Percentiles rank a stretch among this genome's conserved stretches.
Evolutionary conservation across 768 basidiomycete species (phyloP).

Genomic region (Pleurotus eryngii): DNA sequence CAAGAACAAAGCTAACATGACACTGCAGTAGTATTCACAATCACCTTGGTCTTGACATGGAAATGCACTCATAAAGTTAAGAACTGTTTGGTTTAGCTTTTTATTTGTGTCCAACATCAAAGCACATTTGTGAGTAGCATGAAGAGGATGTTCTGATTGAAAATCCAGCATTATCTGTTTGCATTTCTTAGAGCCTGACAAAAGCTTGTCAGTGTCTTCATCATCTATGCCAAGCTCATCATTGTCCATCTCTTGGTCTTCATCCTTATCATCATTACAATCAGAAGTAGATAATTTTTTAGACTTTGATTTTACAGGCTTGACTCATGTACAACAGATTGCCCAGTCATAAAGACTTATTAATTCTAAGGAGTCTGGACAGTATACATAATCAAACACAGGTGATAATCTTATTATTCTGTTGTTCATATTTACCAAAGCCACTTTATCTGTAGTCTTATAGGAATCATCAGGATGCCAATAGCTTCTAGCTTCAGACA

Average conservation of each 20-base stretch:
- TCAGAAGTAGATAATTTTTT: not conserved
- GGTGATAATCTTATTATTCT: constrained; percentile 16
- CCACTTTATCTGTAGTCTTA: constrained; percentile 15
- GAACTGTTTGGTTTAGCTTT: constrained; percentile 10
- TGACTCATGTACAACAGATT: not conserved
- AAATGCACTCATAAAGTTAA: constrained; percentile 28
- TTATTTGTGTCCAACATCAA: not conserved
- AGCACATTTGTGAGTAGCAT: constrained; percentile 8
- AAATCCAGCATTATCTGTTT: no score
- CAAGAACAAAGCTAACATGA: constrained; percentile 30
- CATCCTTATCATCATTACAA: not conserved
- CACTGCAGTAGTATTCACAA: constrained; percentile 26
- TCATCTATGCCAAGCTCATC: no score
- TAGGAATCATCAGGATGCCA: constrained; percentile 11
- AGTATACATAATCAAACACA: constrained; percentile 14
- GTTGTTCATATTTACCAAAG: constrained; percentile 14
- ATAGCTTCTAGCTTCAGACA: constrained; percentile 10
- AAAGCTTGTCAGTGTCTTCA: no score
- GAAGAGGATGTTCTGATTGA: constrained; percentile 8
- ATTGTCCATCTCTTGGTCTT: not conserved
- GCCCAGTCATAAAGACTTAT: constrained; percentile 16
- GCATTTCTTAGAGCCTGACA: no score
- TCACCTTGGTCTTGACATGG: constrained; percentile 27
- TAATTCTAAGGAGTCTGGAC: constrained; percentile 9
- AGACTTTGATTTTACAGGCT: not conserved